Base-by-base conservation (phyloP, 441 rosid species). In the Pelargonium cotyledonis region DNA sequence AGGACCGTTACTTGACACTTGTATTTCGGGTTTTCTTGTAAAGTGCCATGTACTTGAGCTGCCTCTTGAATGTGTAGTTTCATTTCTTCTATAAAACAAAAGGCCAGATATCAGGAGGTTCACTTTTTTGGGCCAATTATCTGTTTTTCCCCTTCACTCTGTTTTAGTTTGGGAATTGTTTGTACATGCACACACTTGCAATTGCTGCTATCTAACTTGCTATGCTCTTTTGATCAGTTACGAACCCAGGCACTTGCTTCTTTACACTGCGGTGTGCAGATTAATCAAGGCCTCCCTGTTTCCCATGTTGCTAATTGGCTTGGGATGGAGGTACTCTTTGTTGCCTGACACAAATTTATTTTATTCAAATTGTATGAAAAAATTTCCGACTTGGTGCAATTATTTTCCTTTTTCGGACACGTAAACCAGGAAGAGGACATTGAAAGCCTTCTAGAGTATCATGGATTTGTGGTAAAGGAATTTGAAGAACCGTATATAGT, bases 401-500 rank as follows among this genome's bases (percentile, higher is more conserved):
- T 53, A 5, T 53, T 53, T 53, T 6, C 60, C 16, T 15, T 15
- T 53, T 53, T 6, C 6, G 16, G 6, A 14, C 15, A n/a, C 15
- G 8, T 53, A 72, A 73, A 77, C 65, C 77, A 92, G 99, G 94
- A 86, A 72, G 97, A 94, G 79, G 94, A 91, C 79, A 79, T 88
- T 44, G 89, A 84, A 75, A 76, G 79, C 72, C 75, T 90, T 55
- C 73, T 92, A 77, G 87, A 85, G 64, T 85, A 88, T 78, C 90
- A 95, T 77, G 97, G 96, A 15, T 92, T 92, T 82, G 72, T 69
- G 40, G 74, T 89, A 68, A 95, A 81, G 84, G 95, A 84, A 69
- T 95, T 80, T 80, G 89, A 92, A 81, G 97, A 90, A 85, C 93
- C 87, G 71, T 92, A 92, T 72, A 83, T 92, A 93, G 97, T 92